Conservation (phyloP, 2,329 filamentous ascomycete genomes). For the Calonectria ilicicola region DNA sequence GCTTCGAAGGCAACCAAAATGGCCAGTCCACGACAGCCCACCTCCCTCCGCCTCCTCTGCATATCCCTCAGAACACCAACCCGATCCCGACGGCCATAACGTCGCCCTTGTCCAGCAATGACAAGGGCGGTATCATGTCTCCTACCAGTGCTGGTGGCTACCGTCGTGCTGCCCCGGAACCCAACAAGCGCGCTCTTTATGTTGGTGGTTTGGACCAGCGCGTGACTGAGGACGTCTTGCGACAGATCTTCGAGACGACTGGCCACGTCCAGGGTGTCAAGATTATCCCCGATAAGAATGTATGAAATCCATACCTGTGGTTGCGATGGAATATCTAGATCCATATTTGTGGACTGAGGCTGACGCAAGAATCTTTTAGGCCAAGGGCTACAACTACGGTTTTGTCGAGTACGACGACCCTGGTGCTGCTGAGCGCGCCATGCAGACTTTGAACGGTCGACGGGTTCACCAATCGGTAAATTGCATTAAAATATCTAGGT, state of each 20-base stretch:
- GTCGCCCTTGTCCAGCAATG: conserved; percentile 81
- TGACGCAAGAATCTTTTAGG: conserved; percentile 63
- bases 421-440: conserved; percentile 93
- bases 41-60: conserved; percentile 90
- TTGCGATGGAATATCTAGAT: no score
- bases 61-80: conserved; percentile 97
- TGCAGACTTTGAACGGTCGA: conserved; percentile 96
- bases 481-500: neutral
- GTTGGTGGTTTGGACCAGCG: conserved; percentile 94
- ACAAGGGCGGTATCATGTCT: conserved; percentile 79
- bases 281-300: conserved; percentile 99
- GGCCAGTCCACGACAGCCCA: conserved; percentile 77
- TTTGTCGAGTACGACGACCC: conserved; percentile 99
- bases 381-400: conserved; percentile 98
- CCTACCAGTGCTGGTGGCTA: conserved; percentile 85
- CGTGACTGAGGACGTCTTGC: conserved; percentile 95
- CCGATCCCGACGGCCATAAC: conserved; percentile 93
- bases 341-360: conserved; percentile 6
- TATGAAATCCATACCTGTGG: conserved; percentile 62
- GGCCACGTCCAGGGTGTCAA: conserved; percentile 99
- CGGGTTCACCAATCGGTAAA: conserved; percentile 92
- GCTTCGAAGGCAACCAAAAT: conserved; percentile 80
- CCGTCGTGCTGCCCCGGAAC: conserved; percentile 93
- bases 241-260: conserved; percentile 98
- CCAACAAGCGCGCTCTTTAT: conserved; percentile 97